Evolutionary conservation across 345 rosid genomes (phyloP).

Genomic region (Aethionema arabicum): DNA sequence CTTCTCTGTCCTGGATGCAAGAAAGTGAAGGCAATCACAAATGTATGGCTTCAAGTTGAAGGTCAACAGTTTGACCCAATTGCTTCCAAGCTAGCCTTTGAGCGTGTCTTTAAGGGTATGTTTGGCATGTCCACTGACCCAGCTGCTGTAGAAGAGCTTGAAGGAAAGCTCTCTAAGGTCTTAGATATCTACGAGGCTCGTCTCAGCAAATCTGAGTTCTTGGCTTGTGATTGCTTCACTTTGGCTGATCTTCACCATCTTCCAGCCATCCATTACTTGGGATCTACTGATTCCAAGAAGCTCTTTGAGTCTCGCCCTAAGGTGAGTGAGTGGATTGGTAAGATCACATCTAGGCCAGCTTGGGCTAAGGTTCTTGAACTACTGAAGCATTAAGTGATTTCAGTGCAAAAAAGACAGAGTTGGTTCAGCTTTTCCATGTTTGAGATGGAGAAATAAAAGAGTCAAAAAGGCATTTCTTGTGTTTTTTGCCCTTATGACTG

Average conservation of each 20-base stretch:
- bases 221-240: constrained; percentile 46
- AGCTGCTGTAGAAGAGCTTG: constrained; percentile 29
- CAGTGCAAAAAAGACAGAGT: background rate
- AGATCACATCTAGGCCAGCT: constrained; percentile 36
- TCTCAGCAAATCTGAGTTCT: constrained; percentile 33
- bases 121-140: constrained; percentile 39
- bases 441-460: too few species aligned
- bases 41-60: constrained; percentile 48
- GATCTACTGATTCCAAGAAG: constrained; percentile 36
- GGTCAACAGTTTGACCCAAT: constrained; percentile 43
- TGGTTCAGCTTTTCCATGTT: too few species aligned
- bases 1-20: constrained; percentile 28
- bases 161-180: constrained; percentile 39
- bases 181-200: constrained; percentile 52
- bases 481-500: too few species aligned
- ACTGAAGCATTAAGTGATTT: constrained; percentile 22
- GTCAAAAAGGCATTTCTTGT: too few species aligned
- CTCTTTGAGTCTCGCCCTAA: constrained; percentile 33
- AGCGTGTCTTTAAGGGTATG: constrained; percentile 38
- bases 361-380: constrained; percentile 38
- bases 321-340: constrained; percentile 30
- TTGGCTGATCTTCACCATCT: constrained; percentile 52
- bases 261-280: constrained; percentile 40
- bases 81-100: constrained; percentile 26
- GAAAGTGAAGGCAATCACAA: constrained; percentile 24